Percentiles rank a stretch among this genome's conserved stretches.
phyloP scores from a whole-genome alignment of 2,329 filamentous ascomycete species.

The Neurospora sp. region DNA sequence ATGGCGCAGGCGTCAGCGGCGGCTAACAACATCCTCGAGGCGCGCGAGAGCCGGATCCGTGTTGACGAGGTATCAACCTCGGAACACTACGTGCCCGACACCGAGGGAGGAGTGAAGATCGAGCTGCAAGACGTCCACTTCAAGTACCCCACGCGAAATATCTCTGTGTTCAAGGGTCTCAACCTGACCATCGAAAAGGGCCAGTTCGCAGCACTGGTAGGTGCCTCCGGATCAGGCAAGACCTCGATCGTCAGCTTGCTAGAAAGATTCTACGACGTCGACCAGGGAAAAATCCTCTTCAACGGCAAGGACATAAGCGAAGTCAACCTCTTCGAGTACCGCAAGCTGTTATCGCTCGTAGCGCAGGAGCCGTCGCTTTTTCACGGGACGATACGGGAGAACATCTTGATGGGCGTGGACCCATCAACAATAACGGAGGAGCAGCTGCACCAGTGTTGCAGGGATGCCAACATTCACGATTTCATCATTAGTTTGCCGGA shows the following conservation, averaged over 20 bases:
- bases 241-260: constrained; percentile 58
- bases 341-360: constrained; percentile 57
- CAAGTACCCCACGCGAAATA: constrained; percentile 48
- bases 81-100: constrained; percentile 30
- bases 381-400: constrained; percentile 52
- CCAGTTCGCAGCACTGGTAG: constrained; percentile 61
- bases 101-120: constrained; percentile 42
- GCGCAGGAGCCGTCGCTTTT: constrained; percentile 67
- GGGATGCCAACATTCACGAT: constrained; percentile 58
- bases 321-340: constrained; percentile 52
- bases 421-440: constrained; percentile 41
- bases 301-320: constrained; percentile 50
- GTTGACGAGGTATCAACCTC: constrained; percentile 14
- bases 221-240: constrained; percentile 62
- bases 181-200: constrained; percentile 56
- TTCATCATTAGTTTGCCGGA: constrained; percentile 59
- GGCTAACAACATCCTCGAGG: constrained; percentile 48
- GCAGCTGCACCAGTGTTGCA: constrained; percentile 41
- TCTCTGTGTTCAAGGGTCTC: constrained; percentile 49
- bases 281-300: constrained; percentile 53
- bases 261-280: constrained; percentile 61
- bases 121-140: constrained; percentile 48
- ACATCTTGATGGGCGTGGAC: constrained; percentile 55
- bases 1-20: constrained; percentile 49
- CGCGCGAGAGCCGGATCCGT: constrained; percentile 32